Evolutionary conservation across 345 rosid genomes (phyloP), one percentile per base, ranked within the genome.

Genomic region (Populus davidiana): DNA sequence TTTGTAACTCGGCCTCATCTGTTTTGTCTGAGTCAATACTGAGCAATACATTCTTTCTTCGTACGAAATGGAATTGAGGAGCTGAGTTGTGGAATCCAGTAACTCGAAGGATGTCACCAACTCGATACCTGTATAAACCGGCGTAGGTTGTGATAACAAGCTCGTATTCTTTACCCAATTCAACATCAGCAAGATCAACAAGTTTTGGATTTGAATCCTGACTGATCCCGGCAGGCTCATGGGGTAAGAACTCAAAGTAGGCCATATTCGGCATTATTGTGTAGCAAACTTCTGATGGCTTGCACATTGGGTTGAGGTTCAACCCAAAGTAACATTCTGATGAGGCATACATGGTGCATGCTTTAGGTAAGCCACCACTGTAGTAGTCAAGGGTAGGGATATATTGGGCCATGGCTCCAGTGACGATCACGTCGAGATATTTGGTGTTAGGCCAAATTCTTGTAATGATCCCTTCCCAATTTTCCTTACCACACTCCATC

Each of bases 241-340:
- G 80, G 11, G 85, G 87, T 44, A 85, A 25, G 59, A 85, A 85
- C 74, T 85, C 87, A 66, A 85, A 85, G 61, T 85, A 85, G 9
- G 80, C 87, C 87, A 85, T 85, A 82, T 80, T 85, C 25, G 87
- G 87, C 85, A 85, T 85, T 75, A 85, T 82, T 12, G 87, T 85
- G 75, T 85, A 85, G 1, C 85, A 82, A 47, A 85, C 87, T 10
- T 85, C 87, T 0, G 85, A 74, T 44, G 87, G 87, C 70, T 82
- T 80, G 75, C 78, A 62, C 82, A 85, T 77, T 1, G 87, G 87
- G 47, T 82, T 75, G 12, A 85, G 77, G 75, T 85, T 85, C 20
- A 85, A 62, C 14, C 87, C 87, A 23, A 85, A 85, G 62, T 85
- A 85, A 69, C 87, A 85, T 56, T 85, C 87, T 2, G 87, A 85